A percentile compares a stretch with the other conserved stretches of the same genome.
Evolutionary conservation across 2,329 filamentous ascomycete species (phyloP).

Genomic region (Pseudocercospora macadamiae): DNA sequence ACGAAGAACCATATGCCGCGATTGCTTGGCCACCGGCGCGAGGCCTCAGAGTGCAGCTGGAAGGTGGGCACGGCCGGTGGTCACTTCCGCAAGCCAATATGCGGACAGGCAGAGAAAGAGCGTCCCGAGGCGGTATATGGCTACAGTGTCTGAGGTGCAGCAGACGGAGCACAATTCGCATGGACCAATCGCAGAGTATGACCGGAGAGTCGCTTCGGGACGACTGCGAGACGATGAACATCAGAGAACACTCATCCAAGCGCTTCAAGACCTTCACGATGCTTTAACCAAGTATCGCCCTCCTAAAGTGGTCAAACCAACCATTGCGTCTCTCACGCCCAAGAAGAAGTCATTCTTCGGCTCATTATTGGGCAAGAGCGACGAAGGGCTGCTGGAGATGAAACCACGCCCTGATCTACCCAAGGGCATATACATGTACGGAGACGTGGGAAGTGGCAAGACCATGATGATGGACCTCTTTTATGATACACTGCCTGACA

Average conservation of each 20-base stretch:
- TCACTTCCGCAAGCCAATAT: not conserved
- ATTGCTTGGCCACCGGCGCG: conserved; percentile 26
- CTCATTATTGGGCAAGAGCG: conserved; percentile 62
- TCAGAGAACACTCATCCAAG: conserved; percentile 87
- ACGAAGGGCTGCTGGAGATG: conserved; percentile 29
- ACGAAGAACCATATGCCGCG: conserved; percentile 29
- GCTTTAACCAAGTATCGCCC: conserved; percentile 75
- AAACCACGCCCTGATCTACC: conserved; percentile 75
- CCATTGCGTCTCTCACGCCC: conserved; percentile 67
- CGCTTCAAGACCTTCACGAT: conserved; percentile 84
- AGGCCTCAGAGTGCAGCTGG: conserved; percentile 1
- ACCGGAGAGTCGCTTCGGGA: conserved; percentile 74
- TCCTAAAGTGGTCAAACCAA: conserved; percentile 75
- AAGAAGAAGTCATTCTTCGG: conserved; percentile 56
- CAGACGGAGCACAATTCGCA: conserved; percentile 25
- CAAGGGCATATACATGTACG: conserved; percentile 89
- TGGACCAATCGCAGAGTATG: conserved; percentile 87
- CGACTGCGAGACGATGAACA: conserved; percentile 83
- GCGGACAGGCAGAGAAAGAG: not conserved
- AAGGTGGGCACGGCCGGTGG: not conserved
- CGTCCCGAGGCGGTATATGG: conserved; percentile 22
- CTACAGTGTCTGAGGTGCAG: conserved; percentile 37
- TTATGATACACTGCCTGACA: conserved; percentile 83
- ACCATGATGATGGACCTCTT: conserved; percentile 99
- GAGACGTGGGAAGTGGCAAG: conserved; percentile 96